Evolutionary conservation across 2,329 filamentous ascomycete genomes (phyloP).

Genomic region (Neoascochyta sp.): DNA sequence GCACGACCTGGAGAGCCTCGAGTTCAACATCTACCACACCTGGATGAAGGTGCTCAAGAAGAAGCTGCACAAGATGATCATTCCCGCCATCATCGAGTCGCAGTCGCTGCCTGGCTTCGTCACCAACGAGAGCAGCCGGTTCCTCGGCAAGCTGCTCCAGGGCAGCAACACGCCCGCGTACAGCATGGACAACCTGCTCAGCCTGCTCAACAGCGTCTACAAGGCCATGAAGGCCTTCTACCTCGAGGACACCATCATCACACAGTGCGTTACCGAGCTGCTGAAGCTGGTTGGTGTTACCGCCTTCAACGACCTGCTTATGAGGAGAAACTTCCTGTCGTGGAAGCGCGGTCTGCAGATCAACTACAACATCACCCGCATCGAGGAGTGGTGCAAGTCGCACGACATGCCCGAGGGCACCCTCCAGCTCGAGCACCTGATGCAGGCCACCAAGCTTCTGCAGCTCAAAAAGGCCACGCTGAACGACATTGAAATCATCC

Average conservation of each 20-base stretch:
- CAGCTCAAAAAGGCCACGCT: slow-evolving; percentile 98
- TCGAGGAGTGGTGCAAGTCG: slow-evolving; percentile 99
- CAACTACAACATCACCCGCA: slow-evolving; percentile 99
- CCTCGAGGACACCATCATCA: slow-evolving; percentile 92
- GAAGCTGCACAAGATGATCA: slow-evolving; percentile 99
- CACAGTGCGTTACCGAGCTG: slow-evolving; percentile 90
- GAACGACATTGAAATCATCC: slow-evolving; percentile 99
- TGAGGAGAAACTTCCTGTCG: slow-evolving; percentile 96
- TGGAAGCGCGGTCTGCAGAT: slow-evolving; percentile 99
- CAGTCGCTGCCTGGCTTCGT: slow-evolving; percentile 98
- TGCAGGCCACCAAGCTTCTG: slow-evolving; percentile 98
- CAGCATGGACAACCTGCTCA: slow-evolving; percentile 98
- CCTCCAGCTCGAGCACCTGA: slow-evolving; percentile 93
- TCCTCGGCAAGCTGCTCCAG: slow-evolving; percentile 93
- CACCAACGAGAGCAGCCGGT: slow-evolving; percentile 96
- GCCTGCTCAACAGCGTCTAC: slow-evolving; percentile 93
- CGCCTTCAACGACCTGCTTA: slow-evolving; percentile 95
- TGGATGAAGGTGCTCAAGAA: slow-evolving; percentile 99
- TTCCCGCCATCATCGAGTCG: slow-evolving; percentile 97
- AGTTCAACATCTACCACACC: slow-evolving; percentile 99
- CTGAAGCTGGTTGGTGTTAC: slow-evolving; percentile 92
- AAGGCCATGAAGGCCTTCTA: slow-evolving; percentile 99
- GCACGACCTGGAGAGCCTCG: slow-evolving; percentile 94
- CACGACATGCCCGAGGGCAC: slow-evolving; percentile 99
- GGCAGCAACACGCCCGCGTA: slow-evolving; percentile 89